Evolutionary conservation across 345 rosid genomes (phyloP).

Genomic region (Odontarrhena argentea): DNA sequence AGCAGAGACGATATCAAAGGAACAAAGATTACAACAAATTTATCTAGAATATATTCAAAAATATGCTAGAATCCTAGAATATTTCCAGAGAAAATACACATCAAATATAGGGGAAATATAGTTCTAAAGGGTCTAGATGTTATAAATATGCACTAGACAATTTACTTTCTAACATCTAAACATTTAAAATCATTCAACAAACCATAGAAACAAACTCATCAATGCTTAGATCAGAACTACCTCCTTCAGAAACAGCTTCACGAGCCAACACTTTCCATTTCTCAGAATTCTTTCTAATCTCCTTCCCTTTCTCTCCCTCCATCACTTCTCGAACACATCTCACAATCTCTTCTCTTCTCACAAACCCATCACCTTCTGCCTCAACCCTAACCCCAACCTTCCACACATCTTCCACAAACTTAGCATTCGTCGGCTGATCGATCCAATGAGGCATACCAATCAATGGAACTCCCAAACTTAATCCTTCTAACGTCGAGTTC

Average conservation of each 20-base stretch:
- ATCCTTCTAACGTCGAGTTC: constrained; percentile 46
- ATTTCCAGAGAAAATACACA: no score
- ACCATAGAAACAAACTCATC: constrained; percentile 45
- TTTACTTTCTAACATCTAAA: background rate
- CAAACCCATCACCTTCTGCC: constrained; percentile 39
- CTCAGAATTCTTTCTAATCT: constrained; percentile 45
- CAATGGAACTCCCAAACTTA: constrained; percentile 46
- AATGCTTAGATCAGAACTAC: constrained; percentile 55
- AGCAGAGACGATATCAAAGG: no score
- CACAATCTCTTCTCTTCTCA: constrained; percentile 49
- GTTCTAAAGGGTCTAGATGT: no score
- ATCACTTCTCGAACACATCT: constrained; percentile 53
- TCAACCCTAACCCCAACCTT: constrained; percentile 48
- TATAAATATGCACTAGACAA: background rate
- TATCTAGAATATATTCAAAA: no score
- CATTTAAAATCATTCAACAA: background rate
- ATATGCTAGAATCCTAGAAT: no score
- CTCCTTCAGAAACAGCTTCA: constrained; percentile 57
- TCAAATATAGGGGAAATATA: no score
- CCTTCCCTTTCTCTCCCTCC: constrained; percentile 50
- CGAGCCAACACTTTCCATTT: constrained; percentile 59
- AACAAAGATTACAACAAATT: no score
- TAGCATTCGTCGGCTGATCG: constrained; percentile 45
- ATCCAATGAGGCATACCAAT: constrained; percentile 47
- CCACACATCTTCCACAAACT: constrained; percentile 51